Conservation (phyloP, 768 basidiomycete genomes). For the Leccinum uliginosum region DNA sequence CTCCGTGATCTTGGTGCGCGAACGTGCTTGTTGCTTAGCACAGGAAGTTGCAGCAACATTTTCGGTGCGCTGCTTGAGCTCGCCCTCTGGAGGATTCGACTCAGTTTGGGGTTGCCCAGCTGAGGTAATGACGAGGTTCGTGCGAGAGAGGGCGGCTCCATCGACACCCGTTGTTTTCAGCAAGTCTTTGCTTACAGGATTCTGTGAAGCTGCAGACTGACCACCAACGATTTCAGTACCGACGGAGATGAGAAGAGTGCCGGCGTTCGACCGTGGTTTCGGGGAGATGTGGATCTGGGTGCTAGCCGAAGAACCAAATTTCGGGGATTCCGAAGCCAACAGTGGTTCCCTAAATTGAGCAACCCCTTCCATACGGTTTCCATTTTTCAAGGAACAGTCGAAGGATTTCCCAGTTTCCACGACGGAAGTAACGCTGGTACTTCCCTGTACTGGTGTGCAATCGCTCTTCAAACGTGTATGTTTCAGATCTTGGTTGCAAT, state of each 20-base stretch:
- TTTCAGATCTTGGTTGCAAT: neutral
- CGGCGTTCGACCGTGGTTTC: neutral
- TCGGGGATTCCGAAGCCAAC: conserved; percentile 5
- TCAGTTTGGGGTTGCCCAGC: neutral
- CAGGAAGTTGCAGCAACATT: neutral
- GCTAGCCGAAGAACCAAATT: conserved; percentile 10
- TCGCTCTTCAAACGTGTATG: neutral
- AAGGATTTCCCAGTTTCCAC: neutral
- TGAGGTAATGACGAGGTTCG: neutral
- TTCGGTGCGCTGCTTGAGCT: neutral
- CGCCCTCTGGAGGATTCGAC: neutral
- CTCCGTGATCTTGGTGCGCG: neutral
- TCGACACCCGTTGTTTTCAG: neutral
- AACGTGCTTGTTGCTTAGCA: neutral
- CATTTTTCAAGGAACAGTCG: neutral
- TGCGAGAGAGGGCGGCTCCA: neutral
- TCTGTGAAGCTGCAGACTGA: neutral
- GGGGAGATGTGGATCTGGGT: conserved; percentile 14
- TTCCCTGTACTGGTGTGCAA: conserved; percentile 13
- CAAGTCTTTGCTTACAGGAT: neutral
- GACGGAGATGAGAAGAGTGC: neutral
- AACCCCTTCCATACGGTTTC: neutral
- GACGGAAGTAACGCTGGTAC: neutral
- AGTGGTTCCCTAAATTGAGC: neutral
- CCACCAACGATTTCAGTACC: neutral